phyloP scores from a whole-genome alignment of 371 early-diverging fungal genomes.

The Gilbertella persicaria region DNA sequence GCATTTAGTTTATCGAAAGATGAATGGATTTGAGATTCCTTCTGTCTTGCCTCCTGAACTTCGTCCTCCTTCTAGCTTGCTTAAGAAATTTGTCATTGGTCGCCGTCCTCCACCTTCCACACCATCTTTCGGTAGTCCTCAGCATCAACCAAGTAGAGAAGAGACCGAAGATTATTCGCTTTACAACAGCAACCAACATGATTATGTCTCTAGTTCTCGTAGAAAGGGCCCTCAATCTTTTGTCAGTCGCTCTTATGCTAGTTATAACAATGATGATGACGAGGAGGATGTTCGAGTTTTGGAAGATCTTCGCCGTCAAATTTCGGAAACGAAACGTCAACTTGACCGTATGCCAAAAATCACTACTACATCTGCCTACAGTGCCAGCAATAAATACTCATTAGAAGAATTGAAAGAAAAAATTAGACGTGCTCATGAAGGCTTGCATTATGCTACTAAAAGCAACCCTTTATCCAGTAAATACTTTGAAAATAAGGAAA shows the following conservation, averaged over 20 bases:
- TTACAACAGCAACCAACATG: slow-evolving; percentile 29
- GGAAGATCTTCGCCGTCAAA: slow-evolving; percentile 48
- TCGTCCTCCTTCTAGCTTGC: slow-evolving; percentile 71
- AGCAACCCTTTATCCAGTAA: slow-evolving; percentile 24
- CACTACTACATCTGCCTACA: background rate
- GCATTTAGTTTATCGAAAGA: slow-evolving; percentile 67
- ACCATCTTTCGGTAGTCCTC: slow-evolving; percentile 16
- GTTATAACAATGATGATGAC: slow-evolving; percentile 14
- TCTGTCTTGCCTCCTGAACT: slow-evolving; percentile 75
- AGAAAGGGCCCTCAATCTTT: slow-evolving; percentile 30
- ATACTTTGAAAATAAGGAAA: slow-evolving; percentile 35
- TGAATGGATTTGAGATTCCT: slow-evolving; percentile 80
- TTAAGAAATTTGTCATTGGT: slow-evolving; percentile 60
- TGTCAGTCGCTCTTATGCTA: slow-evolving; percentile 6
- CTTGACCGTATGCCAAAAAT: slow-evolving; percentile 24
- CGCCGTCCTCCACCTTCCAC: slow-evolving; percentile 28
- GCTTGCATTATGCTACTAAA: slow-evolving; percentile 24
- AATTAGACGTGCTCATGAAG: slow-evolving; percentile 42
- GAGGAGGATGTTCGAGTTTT: slow-evolving; percentile 23
- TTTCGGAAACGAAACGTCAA: slow-evolving; percentile 47
- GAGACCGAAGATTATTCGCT: slow-evolving; percentile 17
- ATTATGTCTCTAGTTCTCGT: slow-evolving; percentile 61
- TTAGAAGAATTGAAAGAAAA: slow-evolving; percentile 51
- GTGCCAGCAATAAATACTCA: slow-evolving; percentile 25
- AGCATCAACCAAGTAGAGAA: slow-evolving; percentile 1